Evolutionary conservation across 169 alveolate genomes (phyloP), one percentile per base, ranked within the genome.

Genomic region (Plasmodium gallinaceum): DNA sequence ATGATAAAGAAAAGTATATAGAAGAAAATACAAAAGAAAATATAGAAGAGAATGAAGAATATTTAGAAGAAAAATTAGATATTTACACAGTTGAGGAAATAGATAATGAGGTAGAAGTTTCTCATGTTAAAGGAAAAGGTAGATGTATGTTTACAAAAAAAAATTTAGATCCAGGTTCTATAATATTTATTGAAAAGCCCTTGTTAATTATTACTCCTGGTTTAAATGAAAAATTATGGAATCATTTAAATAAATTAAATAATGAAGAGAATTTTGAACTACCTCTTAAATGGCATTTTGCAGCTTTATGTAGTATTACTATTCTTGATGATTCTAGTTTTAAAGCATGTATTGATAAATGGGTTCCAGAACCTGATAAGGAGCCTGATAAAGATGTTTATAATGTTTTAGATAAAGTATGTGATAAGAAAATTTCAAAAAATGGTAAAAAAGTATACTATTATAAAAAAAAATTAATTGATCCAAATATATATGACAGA

Each of bases 231-330:
- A 94, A 93, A 42, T 48, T 95, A 45, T 95, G 96, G 94, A 75
- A 65, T 12, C 48, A 87, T 39, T 66, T 95, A 16, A 93, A 69
- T 62, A 62, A 78, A 12, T 66, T 94, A 61, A 66, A 94, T 51
- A 91, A 92, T 51, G 92, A 80, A 43, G 75, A 91, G 42, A 75
- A 88, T 42, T 76, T 94, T 68, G 92, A 71, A 45, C 73, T 95
- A 46, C 95, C 97, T 32, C 97, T 97, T 22, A 68, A 93, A 39
- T 95, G 97, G 97, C 97, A 95, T 62, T 92, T 88, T 51, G 97
- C 97, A 16, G 97, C 97, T n/a, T 64, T 95, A 45, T 85, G 94
- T 37, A 94, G 94, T 6, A 92, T 95, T 8, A 52, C 93, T 10
- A 51, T 88, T 73, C 80, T 88, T 37, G 74, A 85, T 46, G 93